Evolutionary conservation across 257 asterid genomes (phyloP).

Genomic region (Perilla frutescens): DNA sequence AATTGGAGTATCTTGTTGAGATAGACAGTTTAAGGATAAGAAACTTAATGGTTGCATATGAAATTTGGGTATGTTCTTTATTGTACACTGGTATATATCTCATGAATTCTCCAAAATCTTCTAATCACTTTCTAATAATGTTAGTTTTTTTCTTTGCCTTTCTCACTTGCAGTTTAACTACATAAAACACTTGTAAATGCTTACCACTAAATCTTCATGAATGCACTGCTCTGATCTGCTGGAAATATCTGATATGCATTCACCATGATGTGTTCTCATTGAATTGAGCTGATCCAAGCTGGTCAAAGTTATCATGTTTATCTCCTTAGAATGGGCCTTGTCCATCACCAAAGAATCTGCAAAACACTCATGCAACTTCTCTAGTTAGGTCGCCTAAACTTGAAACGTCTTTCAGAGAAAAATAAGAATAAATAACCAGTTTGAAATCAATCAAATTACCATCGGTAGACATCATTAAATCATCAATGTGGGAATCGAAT

Average conservation of each 20-base stretch:
- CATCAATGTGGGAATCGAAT: conserved; percentile 42
- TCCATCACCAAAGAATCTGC: conserved; percentile 69
- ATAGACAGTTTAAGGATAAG: no score
- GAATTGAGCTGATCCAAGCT: conserved; percentile 56
- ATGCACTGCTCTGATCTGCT: conserved; percentile 63
- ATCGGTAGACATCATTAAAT: conserved; percentile 45
- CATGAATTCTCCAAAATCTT: no score
- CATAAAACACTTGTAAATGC: neutral
- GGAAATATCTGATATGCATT: conserved; percentile 54
- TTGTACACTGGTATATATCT: no score
- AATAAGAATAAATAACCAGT: neutral
- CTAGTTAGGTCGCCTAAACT: conserved; percentile 2
- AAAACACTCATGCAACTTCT: conserved; percentile 17
- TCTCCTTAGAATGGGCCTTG: conserved; percentile 53
- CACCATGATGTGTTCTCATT: conserved; percentile 47
- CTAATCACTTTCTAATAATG: no score
- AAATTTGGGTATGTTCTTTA: no score
- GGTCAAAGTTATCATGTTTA: conserved; percentile 41
- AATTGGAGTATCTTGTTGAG: no score
- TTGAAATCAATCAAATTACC: conserved; percentile 47
- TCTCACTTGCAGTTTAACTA: neutral
- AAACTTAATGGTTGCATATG: no score
- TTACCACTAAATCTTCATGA: conserved; percentile 68
- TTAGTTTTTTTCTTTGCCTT: neutral
- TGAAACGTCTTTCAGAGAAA: neutral